Percentiles rank a stretch among this genome's conserved stretches.
Evolutionary conservation across 2,329 filamentous ascomycete species (phyloP).

Genomic region (Penicillium expansum): DNA sequence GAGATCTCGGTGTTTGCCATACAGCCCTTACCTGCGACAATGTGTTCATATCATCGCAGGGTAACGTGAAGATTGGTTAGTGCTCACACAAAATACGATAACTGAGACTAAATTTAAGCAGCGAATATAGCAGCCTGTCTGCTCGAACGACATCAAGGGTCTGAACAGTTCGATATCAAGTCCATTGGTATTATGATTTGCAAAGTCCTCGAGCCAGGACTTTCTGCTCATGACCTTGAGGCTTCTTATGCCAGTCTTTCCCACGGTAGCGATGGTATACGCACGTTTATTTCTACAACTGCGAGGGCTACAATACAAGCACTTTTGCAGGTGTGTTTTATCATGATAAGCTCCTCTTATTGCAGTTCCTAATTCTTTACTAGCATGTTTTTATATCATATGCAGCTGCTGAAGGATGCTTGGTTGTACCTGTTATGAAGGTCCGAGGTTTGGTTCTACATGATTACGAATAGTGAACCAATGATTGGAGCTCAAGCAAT

Average conservation of each 20-base stretch:
- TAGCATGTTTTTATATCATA: constrained; percentile 4
- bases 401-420: not conserved
- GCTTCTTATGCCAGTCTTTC: not conserved
- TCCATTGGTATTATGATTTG: not conserved
- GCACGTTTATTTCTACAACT: not conserved
- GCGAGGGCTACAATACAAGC: not conserved
- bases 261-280: not conserved
- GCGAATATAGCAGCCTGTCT: constrained; percentile 3
- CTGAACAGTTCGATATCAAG: constrained; percentile 1
- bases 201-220: not conserved
- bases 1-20: not conserved
- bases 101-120: not conserved
- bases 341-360: not conserved
- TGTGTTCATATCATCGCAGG: constrained; percentile 2
- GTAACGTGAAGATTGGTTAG: constrained; percentile 8
- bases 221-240: not conserved
- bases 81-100: not conserved
- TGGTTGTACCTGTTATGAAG: constrained; percentile 4
- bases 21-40: not conserved
- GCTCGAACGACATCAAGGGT: constrained; percentile 1
- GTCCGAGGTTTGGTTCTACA: constrained; percentile 4
- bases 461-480: constrained; percentile 3
- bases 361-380: not conserved
- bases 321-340: not conserved
- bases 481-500: not conserved